A percentile compares a stretch with the other conserved stretches of the same genome.
phyloP scores from a whole-genome alignment of 768 basidiomycete genomes.

The Leccinum boreale region DNA sequence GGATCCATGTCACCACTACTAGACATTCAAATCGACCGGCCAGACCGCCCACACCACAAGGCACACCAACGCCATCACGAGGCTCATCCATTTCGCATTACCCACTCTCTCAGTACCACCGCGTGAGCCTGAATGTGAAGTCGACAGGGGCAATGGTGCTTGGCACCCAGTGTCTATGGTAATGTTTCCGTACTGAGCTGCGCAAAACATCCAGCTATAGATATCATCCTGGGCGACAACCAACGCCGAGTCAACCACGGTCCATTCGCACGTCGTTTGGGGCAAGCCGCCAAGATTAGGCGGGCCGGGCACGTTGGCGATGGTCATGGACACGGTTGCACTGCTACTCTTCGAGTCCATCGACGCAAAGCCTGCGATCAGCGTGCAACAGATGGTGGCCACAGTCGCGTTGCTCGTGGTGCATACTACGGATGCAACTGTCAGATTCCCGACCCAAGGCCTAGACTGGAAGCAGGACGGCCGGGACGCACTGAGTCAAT shows the following conservation, averaged over 20 bases:
- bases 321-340: background rate
- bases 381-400: conserved; percentile 3
- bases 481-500: background rate
- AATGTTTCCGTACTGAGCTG: background rate
- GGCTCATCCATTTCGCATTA: background rate
- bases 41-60: background rate
- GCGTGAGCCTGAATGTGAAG: background rate
- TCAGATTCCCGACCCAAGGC: background rate
- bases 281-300: background rate
- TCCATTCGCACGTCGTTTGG: conserved; percentile 1
- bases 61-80: background rate
- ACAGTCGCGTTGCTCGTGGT: conserved; percentile 6
- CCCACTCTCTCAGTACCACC: background rate
- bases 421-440: background rate
- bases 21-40: background rate
- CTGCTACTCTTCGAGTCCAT: background rate
- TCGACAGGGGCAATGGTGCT: background rate
- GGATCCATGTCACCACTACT: background rate
- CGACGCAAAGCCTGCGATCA: background rate
- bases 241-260: background rate
- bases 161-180: background rate
- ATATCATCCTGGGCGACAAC: background rate
- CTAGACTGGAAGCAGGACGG: background rate
- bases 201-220: background rate
- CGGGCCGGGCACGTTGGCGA: background rate